Evolutionary conservation across 106 monocot genomes (phyloP), one percentile per base, ranked within the genome.

Genomic region (Cymbidium sinense): DNA sequence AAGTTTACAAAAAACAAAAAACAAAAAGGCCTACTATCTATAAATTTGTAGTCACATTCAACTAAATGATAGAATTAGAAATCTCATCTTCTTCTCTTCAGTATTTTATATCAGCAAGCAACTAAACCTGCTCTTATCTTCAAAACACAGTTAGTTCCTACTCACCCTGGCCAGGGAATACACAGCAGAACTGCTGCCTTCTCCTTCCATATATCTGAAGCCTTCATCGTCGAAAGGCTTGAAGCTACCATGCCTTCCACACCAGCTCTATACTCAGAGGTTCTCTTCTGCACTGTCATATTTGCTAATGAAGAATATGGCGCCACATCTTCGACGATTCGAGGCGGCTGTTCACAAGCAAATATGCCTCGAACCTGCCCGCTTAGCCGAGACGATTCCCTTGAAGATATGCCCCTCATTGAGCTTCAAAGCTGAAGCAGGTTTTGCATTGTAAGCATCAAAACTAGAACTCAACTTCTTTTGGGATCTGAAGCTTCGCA

Each of bases 161-260:
- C 28, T 80, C 82, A 86, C 86, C 86, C 86, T 15, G 86, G 86
- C 30, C 86, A 70, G 33, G 82, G 77, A 72, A 86, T 18, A 50
- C 86, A 86, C 12, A 86, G 27, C 7, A 86, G 1, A 74, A 86
- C n/a, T 43, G 62, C 76, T 19, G 82, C 82, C 75, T 86, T 82
- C 75, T 86, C 58, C 1, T 37, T 65, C 86, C 86, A 86, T 29
- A 86, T 11, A 13, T 82, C 82, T 15, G 67, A 86, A 71, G 86
- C 86, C 70, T 82, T 86, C 78, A 82, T 82, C 11, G 82, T 81
- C 41, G 82, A 75, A 61, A 82, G 41, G 39, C 71, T 79, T 41
- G 55, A 28, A 19, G 41, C 71, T 50, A 82, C 43, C 70, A 79
- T 64, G 13, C 82, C 31, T 25, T 82, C 76, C 54, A 79, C 79